Conservation (phyloP, 768 basidiomycete species). For the Lanmaoa pseudosensibilis region DNA sequence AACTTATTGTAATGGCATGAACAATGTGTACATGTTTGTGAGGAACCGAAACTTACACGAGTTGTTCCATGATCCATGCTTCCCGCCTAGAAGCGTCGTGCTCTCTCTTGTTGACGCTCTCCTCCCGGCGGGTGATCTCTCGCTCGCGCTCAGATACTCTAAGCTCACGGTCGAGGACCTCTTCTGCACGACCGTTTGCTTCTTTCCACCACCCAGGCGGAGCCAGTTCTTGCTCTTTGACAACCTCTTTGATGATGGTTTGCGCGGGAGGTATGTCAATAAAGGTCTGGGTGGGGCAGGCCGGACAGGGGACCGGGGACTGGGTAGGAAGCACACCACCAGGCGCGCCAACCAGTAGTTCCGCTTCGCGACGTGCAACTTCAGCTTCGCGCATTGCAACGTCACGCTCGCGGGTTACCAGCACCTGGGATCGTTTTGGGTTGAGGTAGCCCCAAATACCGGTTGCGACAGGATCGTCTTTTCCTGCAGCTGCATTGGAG, state of each 20-base stretch:
- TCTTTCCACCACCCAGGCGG: slow-evolving; percentile 79
- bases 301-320: slow-evolving; percentile 54
- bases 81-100: slow-evolving; percentile 87
- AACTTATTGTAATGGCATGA: slow-evolving; percentile 38
- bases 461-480: slow-evolving; percentile 40
- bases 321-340: slow-evolving; percentile 70
- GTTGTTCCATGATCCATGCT: slow-evolving; percentile 90
- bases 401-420: slow-evolving; percentile 75
- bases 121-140: slow-evolving; percentile 84
- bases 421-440: slow-evolving; percentile 79
- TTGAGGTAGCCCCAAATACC: slow-evolving; percentile 74
- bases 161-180: slow-evolving; percentile 80
- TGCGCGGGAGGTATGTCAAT: slow-evolving; percentile 63
- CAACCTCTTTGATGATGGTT: slow-evolving; percentile 85
- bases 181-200: slow-evolving; percentile 70
- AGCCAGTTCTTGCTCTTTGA: slow-evolving; percentile 76
- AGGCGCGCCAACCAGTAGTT: slow-evolving; percentile 77
- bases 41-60: slow-evolving; percentile 57
- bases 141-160: slow-evolving; percentile 84
- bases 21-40: not conserved
- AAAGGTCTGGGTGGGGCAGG: slow-evolving; percentile 54
- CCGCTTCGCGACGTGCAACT: slow-evolving; percentile 86
- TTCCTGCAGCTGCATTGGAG: slow-evolving; percentile 29
- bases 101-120: slow-evolving; percentile 80
- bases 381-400: slow-evolving; percentile 85